Percentiles rank a stretch among this genome's conserved stretches.
Conservation (phyloP, 1,284 basidiomycete genomes). For the Salmacisia buchloeana region DNA sequence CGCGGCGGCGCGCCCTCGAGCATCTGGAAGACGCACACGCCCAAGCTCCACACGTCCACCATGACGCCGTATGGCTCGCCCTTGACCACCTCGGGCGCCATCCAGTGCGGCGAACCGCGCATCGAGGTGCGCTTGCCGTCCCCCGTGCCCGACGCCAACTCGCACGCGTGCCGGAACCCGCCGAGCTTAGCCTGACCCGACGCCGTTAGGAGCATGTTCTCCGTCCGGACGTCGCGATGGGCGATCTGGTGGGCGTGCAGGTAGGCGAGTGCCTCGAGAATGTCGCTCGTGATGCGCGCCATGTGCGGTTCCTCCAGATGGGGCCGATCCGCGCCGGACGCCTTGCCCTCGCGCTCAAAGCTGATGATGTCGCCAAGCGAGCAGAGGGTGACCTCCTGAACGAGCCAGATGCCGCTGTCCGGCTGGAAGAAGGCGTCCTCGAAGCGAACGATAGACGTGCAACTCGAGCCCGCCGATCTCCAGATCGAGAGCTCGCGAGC, state of each 20-base stretch:
- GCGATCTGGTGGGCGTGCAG: constrained; percentile 26
- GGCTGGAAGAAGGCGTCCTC: constrained; percentile 24
- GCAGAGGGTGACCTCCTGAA: constrained; percentile 34
- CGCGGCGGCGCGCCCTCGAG: constrained; percentile 39
- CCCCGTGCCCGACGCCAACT: constrained; percentile 15
- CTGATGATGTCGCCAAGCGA: constrained; percentile 36
- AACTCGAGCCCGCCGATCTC: not conserved
- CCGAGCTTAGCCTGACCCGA: constrained; percentile 33
- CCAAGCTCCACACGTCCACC: constrained; percentile 39
- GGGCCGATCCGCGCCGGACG: constrained; percentile 18
- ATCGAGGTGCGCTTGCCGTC: constrained; percentile 19
- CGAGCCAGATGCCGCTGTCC: constrained; percentile 30
- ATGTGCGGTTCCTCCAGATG: constrained; percentile 26
- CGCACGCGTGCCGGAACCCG: constrained; percentile 37
- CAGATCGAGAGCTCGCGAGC: not conserved
- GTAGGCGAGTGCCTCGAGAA: constrained; percentile 28
- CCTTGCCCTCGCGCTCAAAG: constrained; percentile 14
- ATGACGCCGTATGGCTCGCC: constrained; percentile 29
- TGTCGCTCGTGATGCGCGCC: constrained; percentile 31
- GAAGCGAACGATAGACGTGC: constrained; percentile 9
- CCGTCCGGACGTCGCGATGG: constrained; percentile 36
- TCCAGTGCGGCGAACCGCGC: constrained; percentile 42
- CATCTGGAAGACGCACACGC: constrained; percentile 40
- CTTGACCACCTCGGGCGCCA: constrained; percentile 43
- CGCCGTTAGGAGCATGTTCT: constrained; percentile 35